These are phyloP conservation scores for Coemansia sp. DNA, from an alignment of 192 early-diverging fungal species.

Conservation along the genomic window DNA sequence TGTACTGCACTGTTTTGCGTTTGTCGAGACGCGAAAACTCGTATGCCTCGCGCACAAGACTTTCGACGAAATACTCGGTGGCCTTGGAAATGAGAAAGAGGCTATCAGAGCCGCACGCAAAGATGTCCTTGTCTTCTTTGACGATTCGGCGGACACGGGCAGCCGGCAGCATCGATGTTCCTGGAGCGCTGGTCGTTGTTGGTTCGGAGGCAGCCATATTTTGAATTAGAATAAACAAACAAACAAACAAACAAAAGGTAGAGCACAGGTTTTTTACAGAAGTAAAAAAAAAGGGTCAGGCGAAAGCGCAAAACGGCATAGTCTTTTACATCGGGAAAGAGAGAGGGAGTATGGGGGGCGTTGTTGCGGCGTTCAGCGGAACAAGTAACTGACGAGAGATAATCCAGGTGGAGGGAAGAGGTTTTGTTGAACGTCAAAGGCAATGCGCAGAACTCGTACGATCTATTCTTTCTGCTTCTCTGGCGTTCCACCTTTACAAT, in stretches of 20 bases:
- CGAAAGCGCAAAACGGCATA: too few relatives aligned
- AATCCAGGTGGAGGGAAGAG: too few relatives aligned
- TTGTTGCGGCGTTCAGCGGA: too few relatives aligned
- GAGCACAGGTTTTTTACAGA: neutral
- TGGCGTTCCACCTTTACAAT: neutral
- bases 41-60: slow-evolving; percentile 63
- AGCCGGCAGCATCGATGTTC: slow-evolving; percentile 59
- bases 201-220: slow-evolving; percentile 29
- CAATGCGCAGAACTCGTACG: too few relatives aligned
- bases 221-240: neutral
- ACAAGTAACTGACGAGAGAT: too few relatives aligned
- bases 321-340: neutral
- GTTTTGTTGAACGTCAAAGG: too few relatives aligned
- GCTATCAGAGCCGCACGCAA: slow-evolving; percentile 65
- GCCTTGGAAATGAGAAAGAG: slow-evolving; percentile 65
- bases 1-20: slow-evolving; percentile 70
- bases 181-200: slow-evolving; percentile 26
- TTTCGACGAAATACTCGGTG: slow-evolving; percentile 71
- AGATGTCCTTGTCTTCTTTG: slow-evolving; percentile 74
- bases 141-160: slow-evolving; percentile 71
- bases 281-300: neutral
- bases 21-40: slow-evolving; percentile 63
- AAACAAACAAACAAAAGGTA: neutral
- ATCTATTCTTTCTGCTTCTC: neutral
- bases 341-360: too few relatives aligned